These are phyloP conservation scores for Saturnispora kantuleensis DNA, from an alignment of 805 yeast genomes.

Conservation along the genomic window DNA sequence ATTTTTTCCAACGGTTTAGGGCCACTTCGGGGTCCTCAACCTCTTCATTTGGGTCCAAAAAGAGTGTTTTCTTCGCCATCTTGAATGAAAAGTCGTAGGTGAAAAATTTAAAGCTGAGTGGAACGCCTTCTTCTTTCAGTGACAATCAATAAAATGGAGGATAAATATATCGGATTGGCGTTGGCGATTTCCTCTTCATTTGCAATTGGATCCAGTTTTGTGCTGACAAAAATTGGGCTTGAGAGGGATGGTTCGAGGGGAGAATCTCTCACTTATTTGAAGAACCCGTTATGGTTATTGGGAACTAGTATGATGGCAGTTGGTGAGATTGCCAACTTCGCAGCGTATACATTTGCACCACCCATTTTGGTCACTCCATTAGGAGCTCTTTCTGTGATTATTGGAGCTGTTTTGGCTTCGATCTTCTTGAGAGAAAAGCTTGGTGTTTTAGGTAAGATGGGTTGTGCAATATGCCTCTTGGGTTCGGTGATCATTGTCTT, in stretches of 20 bases:
- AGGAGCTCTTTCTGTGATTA: constrained; percentile 83
- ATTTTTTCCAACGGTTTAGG: background rate
- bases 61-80: constrained; percentile 3
- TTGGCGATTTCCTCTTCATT: constrained; percentile 79
- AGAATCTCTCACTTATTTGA: constrained; percentile 68
- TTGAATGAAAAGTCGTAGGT: background rate
- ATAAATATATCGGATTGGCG: constrained; percentile 81
- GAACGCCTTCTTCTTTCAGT: background rate
- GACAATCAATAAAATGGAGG: constrained; percentile 39
- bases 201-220: constrained; percentile 86
- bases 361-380: constrained; percentile 86
- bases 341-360: constrained; percentile 93
- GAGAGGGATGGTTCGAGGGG: constrained; percentile 55
- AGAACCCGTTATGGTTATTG: constrained; percentile 89
- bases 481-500: constrained; percentile 83
- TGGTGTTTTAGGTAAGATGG: constrained; percentile 82
- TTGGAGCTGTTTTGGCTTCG: constrained; percentile 86
- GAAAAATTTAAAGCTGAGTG: background rate
- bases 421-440: constrained; percentile 76
- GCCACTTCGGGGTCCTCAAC: background rate
- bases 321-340: constrained; percentile 87
- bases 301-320: constrained; percentile 86
- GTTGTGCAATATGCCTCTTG: constrained; percentile 81
- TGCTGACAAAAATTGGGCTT: constrained; percentile 80
- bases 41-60: constrained; percentile 1